Evolutionary conservation across 768 basidiomycete species (phyloP), one percentile per base, ranked within the genome.

Genomic region (Mycena rosella): DNA sequence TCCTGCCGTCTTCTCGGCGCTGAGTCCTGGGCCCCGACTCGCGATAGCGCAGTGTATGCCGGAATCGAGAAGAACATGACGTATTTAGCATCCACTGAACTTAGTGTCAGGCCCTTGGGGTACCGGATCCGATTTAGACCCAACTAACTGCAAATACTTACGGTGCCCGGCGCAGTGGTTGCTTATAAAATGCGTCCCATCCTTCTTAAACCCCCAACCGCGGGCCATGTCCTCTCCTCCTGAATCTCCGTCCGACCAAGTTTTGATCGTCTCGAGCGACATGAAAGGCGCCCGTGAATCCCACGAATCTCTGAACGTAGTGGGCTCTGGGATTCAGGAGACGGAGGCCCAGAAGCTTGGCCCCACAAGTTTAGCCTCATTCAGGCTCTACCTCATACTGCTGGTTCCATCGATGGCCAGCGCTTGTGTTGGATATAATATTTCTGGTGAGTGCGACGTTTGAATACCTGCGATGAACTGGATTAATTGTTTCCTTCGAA

Each of bases 371-470:
- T 30, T 30, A 29, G 56, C 60, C 11, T 47, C 69, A 10, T 55
- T 66, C 60, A 70, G 51, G 57, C 65, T 70, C 29, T 70, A 66
- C 45, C 59, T 70, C 52, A 34, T 70, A 14, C 29, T 70, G 5
- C 20, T 63, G 1, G 65, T 70, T 8, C 69, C 69, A 3, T 54
- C 60, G 0, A 58, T 70, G 56, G 65, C 48, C n/a, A 32, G 49
- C 22, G 47, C 62, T 8, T 63, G 61, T 17, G 60, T 61, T 26
- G 69, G 69, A 3, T 70, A 48, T 30, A 65, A 70, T n/a, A 53
- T 66, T 27, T 13, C 64, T 30, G 65, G 69, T 63, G 36, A 30
- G 64, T 29, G 44, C 34, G 5, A 27, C n/a, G n/a, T n/a, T 34
- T 24, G 29, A 40, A 40, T 40, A 13, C 14, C 8, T 22, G 45